Percentiles rank a stretch among this genome's conserved stretches.
These are phyloP conservation scores for Zychaea mexicana DNA, from an alignment of 371 early-diverging fungal genomes.

Conservation along the genomic window DNA sequence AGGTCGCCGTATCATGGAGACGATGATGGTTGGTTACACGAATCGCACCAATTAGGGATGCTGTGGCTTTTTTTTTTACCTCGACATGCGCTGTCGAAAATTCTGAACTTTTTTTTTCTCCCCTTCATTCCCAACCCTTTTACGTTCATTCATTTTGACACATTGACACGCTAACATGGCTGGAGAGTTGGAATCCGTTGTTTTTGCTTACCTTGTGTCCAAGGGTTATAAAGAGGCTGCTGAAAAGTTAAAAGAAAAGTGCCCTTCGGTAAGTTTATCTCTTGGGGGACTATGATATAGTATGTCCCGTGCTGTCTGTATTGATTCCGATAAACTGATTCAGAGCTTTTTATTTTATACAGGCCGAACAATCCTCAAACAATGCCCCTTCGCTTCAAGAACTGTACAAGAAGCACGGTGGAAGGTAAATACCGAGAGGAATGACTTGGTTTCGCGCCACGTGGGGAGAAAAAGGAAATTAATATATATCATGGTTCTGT, in stretches of 20 bases:
- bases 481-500: not conserved
- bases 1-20: too few relatives aligned
- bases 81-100: too few relatives aligned
- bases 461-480: not conserved
- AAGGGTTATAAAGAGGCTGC: conserved; percentile 20
- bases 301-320: not conserved
- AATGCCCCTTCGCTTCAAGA: conserved; percentile 4
- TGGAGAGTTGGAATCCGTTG: conserved; percentile 15
- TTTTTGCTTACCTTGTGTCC: conserved; percentile 21
- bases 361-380: not conserved
- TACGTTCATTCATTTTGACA: not conserved
- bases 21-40: too few relatives aligned
- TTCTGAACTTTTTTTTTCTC: not conserved
- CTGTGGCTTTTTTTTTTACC: too few relatives aligned
- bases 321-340: not conserved
- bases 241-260: conserved; percentile 18
- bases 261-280: conserved; percentile 16
- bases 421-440: conserved; percentile 2
- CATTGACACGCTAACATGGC: too few relatives aligned
- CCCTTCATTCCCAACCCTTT: not conserved
- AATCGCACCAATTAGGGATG: too few relatives aligned
- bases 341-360: not conserved
- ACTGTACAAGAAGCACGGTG: conserved; percentile 3
- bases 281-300: not conserved
- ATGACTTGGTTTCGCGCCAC: too few relatives aligned